Evolutionary conservation across 169 alveolate genomes (phyloP), one percentile per base, ranked within the genome.

Genomic region (Ichthyophthirius multifiliis): DNA sequence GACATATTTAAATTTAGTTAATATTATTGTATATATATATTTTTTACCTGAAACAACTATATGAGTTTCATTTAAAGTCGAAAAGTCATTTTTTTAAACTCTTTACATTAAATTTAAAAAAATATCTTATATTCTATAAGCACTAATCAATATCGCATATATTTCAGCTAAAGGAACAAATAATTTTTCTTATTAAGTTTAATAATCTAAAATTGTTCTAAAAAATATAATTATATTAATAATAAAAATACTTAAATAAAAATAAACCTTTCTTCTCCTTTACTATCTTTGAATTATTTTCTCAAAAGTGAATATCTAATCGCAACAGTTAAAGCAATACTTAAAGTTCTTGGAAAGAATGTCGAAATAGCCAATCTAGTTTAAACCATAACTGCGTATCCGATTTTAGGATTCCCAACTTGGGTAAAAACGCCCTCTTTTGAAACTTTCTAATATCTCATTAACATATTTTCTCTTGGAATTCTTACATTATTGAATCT

Each of bases 261-360:
- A 27, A 74, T 81, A 7, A 73, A 39, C 31, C 87, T 73, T 65
- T 91, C 95, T 30, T 46, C 64, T 32, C 64, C 71, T 39, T 64
- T 44, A 31, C 75, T 82, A 44, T 74, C 83, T 37, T 77, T 89
- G 62, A 90, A 90, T 43, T 91, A 75, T 43, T 84, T 79, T 76
- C 95, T 83, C 35, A 64, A 64, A 30, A 83, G 64, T n/a, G 88
- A 77, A 74, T 88, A 91, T 62, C 90, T 83, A 13, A 85, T 75
- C 4, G 91, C 94, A 76, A 91, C 87, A 7, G 85, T 75, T 15
- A 85, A 71, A 7, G 83, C 85, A 44, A 65, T 45, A 16, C 75
- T 83, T 37, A 78, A 35, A 7, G 80, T 37, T 13, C 74, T 15
- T 20, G 74, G 62, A 15, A 82, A 41, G 55, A 81, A 63, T 30